phyloP scores from a whole-genome alignment of 1,139 yeast genomes.

The Debaryomyces robertsiae region DNA sequence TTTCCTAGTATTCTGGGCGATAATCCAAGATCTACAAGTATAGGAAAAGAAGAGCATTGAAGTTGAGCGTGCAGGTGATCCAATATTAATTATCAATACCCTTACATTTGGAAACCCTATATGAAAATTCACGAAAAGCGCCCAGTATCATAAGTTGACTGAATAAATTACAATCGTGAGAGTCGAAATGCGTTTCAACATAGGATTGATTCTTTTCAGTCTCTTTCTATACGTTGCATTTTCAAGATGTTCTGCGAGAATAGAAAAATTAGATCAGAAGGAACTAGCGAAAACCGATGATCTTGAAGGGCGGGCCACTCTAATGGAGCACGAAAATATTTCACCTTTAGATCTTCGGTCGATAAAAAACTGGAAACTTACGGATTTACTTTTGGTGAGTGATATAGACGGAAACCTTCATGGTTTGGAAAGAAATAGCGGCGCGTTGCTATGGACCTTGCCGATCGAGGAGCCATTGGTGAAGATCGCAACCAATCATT shows the following conservation, averaged over 20 bases:
- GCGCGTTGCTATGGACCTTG: slow-evolving; percentile 78
- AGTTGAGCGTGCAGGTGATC: too few species aligned
- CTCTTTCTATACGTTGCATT: slow-evolving; percentile 1
- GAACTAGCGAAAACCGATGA: slow-evolving; percentile 1
- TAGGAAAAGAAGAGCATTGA: too few species aligned
- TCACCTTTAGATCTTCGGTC: slow-evolving; percentile 42
- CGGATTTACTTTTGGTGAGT: slow-evolving; percentile 67
- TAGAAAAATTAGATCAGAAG: slow-evolving; percentile 3
- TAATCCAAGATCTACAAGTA: too few species aligned
- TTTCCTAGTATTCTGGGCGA: too few species aligned
- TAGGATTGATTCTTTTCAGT: slow-evolving; percentile 1
- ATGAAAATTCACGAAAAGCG: too few species aligned
- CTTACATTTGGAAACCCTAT: too few species aligned
- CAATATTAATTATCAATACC: too few species aligned
- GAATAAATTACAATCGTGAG: too few species aligned
- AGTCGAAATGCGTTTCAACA: slow-evolving; percentile 6
- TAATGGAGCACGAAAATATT: slow-evolving; percentile 15
- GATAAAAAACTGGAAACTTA: slow-evolving; percentile 57
- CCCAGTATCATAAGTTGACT: too few species aligned
- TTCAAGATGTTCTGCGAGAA: slow-evolving; percentile 3
- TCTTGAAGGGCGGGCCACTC: slow-evolving; percentile 1
- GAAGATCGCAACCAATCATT: slow-evolving; percentile 39
- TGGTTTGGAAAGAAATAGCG: slow-evolving; percentile 77
- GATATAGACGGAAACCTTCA: slow-evolving; percentile 90
- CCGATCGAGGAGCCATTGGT: slow-evolving; percentile 56